These are phyloP conservation scores for Ogataea pini DNA, from an alignment of 805 yeast genomes.

Conservation along the genomic window DNA sequence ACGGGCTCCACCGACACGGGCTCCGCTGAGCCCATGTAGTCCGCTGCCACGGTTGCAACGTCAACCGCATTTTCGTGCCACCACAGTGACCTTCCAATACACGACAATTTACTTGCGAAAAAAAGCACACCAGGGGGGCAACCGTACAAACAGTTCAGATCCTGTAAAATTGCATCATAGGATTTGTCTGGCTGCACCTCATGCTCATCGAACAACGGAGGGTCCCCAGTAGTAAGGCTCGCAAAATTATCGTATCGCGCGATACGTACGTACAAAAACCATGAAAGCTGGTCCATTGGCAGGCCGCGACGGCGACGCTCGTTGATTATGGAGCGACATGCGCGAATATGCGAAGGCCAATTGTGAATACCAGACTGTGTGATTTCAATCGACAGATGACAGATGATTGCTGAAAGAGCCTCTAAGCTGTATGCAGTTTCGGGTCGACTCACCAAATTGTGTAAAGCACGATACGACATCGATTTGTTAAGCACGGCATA, in stretches of 20 bases:
- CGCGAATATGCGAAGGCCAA: slow-evolving; percentile 13
- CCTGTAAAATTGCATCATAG: slow-evolving; percentile 8
- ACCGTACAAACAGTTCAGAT: slow-evolving; percentile 10
- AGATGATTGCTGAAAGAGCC: slow-evolving; percentile 13
- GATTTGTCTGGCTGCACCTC: slow-evolving; percentile 5
- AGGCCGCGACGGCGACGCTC: slow-evolving; percentile 6
- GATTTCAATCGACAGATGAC: slow-evolving; percentile 14
- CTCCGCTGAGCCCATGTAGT: background rate
- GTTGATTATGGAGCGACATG: slow-evolving; percentile 12
- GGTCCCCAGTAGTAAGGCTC: slow-evolving; percentile 13
- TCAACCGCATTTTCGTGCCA: background rate
- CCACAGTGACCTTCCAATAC: slow-evolving; percentile 7
- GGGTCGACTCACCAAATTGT: slow-evolving; percentile 6
- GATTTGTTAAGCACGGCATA: slow-evolving; percentile 9
- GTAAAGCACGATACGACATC: slow-evolving; percentile 6
- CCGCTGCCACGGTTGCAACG: background rate
- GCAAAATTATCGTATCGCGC: slow-evolving; percentile 15
- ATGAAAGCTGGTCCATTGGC: slow-evolving; percentile 9
- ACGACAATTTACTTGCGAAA: slow-evolving; percentile 9
- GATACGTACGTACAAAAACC: slow-evolving; percentile 13
- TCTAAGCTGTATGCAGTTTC: slow-evolving; percentile 14
- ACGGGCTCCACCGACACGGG: background rate
- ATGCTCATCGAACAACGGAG: slow-evolving; percentile 12
- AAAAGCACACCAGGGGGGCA: slow-evolving; percentile 11
- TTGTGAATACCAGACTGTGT: slow-evolving; percentile 13